A percentile compares a stretch with the other conserved stretches of the same genome.
Conservation (phyloP, 164 flowering plant species). For the Aristolochia contorta region DNA sequence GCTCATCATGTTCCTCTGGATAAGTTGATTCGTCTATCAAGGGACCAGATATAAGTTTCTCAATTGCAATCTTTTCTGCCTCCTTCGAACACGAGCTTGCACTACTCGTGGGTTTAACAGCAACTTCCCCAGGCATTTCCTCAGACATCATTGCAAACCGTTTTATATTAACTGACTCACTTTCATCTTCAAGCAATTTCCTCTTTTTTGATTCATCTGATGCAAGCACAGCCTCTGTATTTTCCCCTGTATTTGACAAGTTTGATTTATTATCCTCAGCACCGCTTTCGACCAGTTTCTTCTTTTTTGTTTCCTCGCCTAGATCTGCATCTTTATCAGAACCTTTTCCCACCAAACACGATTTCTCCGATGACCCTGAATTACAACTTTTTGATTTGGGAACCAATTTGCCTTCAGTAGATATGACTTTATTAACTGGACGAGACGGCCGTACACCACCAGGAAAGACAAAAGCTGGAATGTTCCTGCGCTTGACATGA, state of each 20-base stretch:
- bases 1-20: constrained; percentile 46
- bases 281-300: constrained; percentile 10
- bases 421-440: constrained; percentile 25
- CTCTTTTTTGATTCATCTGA: constrained; percentile 9
- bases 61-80: constrained; percentile 42
- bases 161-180: constrained; percentile 6
- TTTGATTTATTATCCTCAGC: neutral
- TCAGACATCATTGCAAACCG: constrained; percentile 5
- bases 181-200: constrained; percentile 11
- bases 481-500: constrained; percentile 50
- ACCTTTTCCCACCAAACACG: constrained; percentile 6
- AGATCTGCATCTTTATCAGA: constrained; percentile 5
- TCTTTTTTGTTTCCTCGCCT: constrained; percentile 10
- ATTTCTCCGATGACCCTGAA: constrained; percentile 19
- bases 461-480: constrained; percentile 80
- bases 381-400: constrained; percentile 21
- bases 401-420: constrained; percentile 20
- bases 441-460: constrained; percentile 64
- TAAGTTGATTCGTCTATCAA: constrained; percentile 21
- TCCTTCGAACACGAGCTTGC: constrained; percentile 14
- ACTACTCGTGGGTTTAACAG: constrained; percentile 7
- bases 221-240: neutral
- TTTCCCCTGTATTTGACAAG: neutral
- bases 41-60: constrained; percentile 31
- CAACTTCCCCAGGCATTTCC: constrained; percentile 11